Evolutionary conservation across 169 alveolate species (phyloP).

Genomic region (Cryptosporidium ryanae): DNA sequence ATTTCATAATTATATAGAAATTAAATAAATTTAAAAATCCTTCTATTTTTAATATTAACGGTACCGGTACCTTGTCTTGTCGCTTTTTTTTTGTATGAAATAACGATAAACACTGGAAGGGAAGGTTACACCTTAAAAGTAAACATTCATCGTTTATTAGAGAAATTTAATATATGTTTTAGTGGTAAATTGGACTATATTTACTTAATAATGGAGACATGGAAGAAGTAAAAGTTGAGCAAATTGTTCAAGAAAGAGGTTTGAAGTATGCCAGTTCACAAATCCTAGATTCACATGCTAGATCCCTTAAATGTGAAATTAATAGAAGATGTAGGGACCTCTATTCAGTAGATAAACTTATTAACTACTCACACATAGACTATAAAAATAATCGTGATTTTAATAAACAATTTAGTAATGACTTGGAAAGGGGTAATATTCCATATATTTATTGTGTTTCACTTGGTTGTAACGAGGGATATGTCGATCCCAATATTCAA

Average conservation of each 20-base stretch:
- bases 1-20: not conserved
- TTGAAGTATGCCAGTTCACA: conserved; percentile 29
- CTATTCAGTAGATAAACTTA: conserved; percentile 39
- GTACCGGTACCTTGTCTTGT: conserved; percentile 68
- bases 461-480: conserved; percentile 32
- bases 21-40: not conserved
- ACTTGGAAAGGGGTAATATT: not conserved
- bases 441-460: conserved; percentile 61
- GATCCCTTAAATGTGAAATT: conserved; percentile 33
- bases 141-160: too few species aligned
- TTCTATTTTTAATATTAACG: not conserved
- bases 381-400: not conserved
- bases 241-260: conserved; percentile 39
- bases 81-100: conserved; percentile 6
- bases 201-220: conserved; percentile 21
- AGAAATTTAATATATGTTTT: too few species aligned
- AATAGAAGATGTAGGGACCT: conserved; percentile 40
- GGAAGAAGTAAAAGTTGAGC: conserved; percentile 49
- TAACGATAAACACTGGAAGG: not conserved
- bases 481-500: conserved; percentile 52
- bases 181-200: not conserved
- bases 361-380: conserved; percentile 1
- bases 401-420: not conserved
- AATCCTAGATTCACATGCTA: conserved; percentile 61
- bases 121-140: not conserved